These are phyloP conservation scores for Funneliformis mosseae DNA, from an alignment of 192 early-diverging fungal species.

Conservation along the genomic window DNA sequence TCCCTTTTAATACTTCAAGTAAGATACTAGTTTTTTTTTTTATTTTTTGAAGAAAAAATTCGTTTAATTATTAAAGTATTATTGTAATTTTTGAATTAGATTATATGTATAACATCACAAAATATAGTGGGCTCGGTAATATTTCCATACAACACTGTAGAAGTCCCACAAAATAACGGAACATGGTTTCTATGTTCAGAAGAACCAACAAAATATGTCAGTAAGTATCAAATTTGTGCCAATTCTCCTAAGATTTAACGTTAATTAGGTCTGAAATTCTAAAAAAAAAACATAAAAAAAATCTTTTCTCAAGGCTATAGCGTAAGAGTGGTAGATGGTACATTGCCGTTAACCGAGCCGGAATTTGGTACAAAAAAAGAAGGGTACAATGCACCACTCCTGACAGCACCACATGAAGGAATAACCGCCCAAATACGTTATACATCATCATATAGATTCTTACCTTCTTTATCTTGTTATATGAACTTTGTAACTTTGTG, in stretches of 20 bases:
- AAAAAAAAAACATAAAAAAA: no score
- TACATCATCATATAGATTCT: background rate
- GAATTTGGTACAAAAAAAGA: background rate
- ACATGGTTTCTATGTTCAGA: slow-evolving; percentile 8
- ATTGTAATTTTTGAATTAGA: background rate
- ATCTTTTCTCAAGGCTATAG: slow-evolving; percentile 2
- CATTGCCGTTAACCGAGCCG: background rate
- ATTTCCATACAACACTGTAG: slow-evolving; percentile 7
- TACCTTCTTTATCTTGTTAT: slow-evolving; percentile 18
- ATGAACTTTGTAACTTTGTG: background rate
- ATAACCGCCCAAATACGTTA: background rate
- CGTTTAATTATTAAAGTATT: no score
- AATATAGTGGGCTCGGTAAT: background rate
- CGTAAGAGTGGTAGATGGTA: background rate
- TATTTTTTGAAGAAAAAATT: background rate
- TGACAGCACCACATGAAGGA: background rate
- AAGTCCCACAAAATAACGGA: slow-evolving; percentile 1
- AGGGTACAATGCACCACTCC: background rate
- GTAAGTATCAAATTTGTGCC: background rate
- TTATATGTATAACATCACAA: background rate
- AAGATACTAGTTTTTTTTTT: background rate
- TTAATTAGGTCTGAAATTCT: background rate
- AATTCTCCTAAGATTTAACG: background rate
- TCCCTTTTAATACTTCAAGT: background rate
- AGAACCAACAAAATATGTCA: slow-evolving; percentile 4